These are phyloP conservation scores for Marchantia paleacea DNA, from an alignment of 225 moss, liverwort and hornwort species.

Conservation along the genomic window DNA sequence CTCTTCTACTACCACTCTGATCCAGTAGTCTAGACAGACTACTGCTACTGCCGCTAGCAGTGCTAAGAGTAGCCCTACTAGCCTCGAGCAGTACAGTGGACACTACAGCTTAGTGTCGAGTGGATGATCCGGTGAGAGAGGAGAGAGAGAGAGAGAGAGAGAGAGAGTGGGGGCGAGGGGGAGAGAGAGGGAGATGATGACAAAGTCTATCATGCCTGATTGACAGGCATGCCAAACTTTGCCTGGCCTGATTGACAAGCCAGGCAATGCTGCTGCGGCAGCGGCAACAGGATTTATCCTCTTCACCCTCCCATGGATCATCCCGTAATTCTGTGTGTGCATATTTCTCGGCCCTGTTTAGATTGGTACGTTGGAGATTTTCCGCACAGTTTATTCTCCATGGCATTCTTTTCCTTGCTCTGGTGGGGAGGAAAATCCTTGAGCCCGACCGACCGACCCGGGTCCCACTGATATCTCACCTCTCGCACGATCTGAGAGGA, in stretches of 20 bases:
- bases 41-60: not conserved
- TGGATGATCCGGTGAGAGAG: too few relatives aligned
- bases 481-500: not conserved
- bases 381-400: not conserved
- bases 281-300: not conserved
- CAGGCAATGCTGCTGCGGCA: not conserved
- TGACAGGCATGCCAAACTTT: not conserved
- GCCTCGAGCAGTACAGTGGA: too few relatives aligned
- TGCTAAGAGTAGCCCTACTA: not conserved
- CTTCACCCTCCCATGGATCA: not conserved
- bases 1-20: not conserved
- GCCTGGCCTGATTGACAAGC: not conserved
- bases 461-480: not conserved
- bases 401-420: not conserved
- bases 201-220: conserved; percentile 1
- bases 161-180: not conserved
- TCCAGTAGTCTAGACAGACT: not conserved
- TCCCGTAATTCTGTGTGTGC: not conserved
- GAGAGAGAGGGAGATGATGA: not conserved
- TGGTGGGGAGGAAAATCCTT: not conserved
- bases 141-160: too few relatives aligned
- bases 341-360: not conserved
- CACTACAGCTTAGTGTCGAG: too few relatives aligned
- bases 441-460: conserved; percentile 2
- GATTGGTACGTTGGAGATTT: not conserved